Base-by-base conservation (phyloP, 257 asterid species). In the Voacanga thouarsii region DNA sequence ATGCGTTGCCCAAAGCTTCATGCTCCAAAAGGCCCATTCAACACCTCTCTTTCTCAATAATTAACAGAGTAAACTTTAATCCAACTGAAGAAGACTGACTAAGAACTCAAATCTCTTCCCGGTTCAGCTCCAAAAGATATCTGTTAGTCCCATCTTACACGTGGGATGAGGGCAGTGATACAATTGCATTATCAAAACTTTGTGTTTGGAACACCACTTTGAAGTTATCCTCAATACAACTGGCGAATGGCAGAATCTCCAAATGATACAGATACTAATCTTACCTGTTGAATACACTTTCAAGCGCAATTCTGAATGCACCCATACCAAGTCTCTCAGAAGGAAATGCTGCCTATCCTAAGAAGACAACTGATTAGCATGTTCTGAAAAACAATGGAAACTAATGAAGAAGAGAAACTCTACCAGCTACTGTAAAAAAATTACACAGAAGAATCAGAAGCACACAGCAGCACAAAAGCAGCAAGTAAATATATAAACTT, bases 241-340 rank as follows among this genome's bases (percentile, higher is more conserved):
- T n/a, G 43, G 66, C 10, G 16, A 26, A 19, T 28, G 45, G 61
- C 47, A 19, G 68, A 30, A 77, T 66, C 30, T 49, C 19, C 11
- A 7, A 4, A n/a, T 70, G 74, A 33, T 5, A 0, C 53, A 4
- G n/a, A 79, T 73, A 7, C 72, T 63, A 69, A 66, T 61, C 80
- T 75, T 51, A 88, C 92, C 92, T 85, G 87, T 86, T 89, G 84
- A 87, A 90, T 79, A 90, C 83, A 78, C 89, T 87, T 85, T 88
- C 91, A 56, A 90, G 91, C 47, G 95, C 90, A 69, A 82, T 88
- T 78, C 92, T 85, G 78, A 89, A 89, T 71, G 94, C 92, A 61
- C 94, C 94, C 87, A 88, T 83, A 76, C 94, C 94, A 66, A 90
- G 92, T 61, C 92, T 92, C 84, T 90, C 86, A 4, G 86, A 84